These are phyloP conservation scores for Penicillium sp. DNA, from an alignment of 2,329 filamentous ascomycete species.

Conservation along the genomic window DNA sequence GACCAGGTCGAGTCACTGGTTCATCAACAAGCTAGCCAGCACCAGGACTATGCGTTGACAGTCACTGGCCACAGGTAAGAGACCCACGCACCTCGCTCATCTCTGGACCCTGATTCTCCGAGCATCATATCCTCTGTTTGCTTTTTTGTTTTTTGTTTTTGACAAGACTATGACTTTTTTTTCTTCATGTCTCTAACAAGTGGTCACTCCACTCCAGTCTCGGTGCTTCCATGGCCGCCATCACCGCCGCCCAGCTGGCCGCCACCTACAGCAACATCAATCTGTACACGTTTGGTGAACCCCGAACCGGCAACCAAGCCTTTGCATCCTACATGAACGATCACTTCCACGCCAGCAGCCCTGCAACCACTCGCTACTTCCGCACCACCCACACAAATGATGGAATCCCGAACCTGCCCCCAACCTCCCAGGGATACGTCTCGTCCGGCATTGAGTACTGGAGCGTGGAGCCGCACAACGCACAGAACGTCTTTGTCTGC, in stretches of 20 bases:
- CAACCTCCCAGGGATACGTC: constrained; percentile 3
- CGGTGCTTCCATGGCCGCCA: constrained; percentile 6
- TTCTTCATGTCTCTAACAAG: too few species aligned
- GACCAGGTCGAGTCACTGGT: constrained; percentile 6
- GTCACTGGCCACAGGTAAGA: constrained; percentile 5
- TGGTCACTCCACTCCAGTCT: background rate
- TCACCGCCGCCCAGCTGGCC: constrained; percentile 6
- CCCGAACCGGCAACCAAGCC: constrained; percentile 6
- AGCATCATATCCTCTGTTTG: background rate
- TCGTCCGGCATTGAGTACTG: constrained; percentile 5
- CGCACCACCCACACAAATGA: constrained; percentile 5
- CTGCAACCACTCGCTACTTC: constrained; percentile 1
- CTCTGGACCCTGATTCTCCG: background rate
- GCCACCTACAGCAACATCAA: constrained; percentile 1
- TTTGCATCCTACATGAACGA: constrained; percentile 3
- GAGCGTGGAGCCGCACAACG: constrained; percentile 4
- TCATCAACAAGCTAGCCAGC: background rate
- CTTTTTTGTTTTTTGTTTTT: background rate
- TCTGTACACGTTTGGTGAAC: constrained; percentile 6
- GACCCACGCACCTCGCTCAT: background rate
- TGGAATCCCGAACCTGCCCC: constrained; percentile 7
- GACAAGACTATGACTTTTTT: background rate
- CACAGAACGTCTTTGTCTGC: constrained; percentile 3
- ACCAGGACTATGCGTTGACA: constrained; percentile 4
- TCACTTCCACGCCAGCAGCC: constrained; percentile 1